Evolutionary conservation across 2,329 filamentous ascomycete genomes (phyloP), one percentile per base, ranked within the genome.

Genomic region (Clarireedia hainanense): DNA sequence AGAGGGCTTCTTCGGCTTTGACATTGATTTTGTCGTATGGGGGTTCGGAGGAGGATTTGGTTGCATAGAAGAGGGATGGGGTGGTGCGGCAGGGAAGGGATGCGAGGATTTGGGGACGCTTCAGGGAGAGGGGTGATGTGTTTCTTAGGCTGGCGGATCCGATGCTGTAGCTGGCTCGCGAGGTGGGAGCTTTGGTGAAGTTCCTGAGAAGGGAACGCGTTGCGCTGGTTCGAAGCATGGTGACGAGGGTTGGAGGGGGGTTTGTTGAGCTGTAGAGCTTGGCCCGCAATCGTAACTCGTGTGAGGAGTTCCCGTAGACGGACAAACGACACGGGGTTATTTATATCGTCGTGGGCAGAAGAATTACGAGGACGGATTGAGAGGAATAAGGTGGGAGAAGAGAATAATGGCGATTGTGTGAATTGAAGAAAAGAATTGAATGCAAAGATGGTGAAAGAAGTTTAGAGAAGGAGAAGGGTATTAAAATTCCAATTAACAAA

Each of bases 1-100:
- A 76, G 7, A 81, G 63, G 60, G 77, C 73, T 47, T 76, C 75
- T 68, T 88, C 85, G 30, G 72, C 72, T 61, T 85, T 74, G 43
- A 68, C 72, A 61, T 88, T 77, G 53, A 80, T 79, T 40, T 69
- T 64, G 69, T 70, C 63, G 68, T 65, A 59, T 63, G 61, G 65
- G n/a, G 63, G 59, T 14, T 57, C 58, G 7, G 60, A 55, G 47
- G 65, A 58, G 6, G 60, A 53, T 50, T 65, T 66, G 15, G 65
- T 68, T 7, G 73, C 70, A 68, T 76, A 74, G 60, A 76, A 77
- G 62, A 78, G 72, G 46, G 78, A 70, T 47, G 75, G 72, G 45
- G 72, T 75, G 60, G 72, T 74, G 43, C 76, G 74, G 9, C 57
- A 61, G 24, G 50, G n/a, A 2, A 59, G 46, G 5, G 59, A 50